A percentile compares a stretch with the other conserved stretches of the same genome.
Conservation (phyloP, 2,329 filamentous ascomycete species). For the Knufia fluminis region DNA sequence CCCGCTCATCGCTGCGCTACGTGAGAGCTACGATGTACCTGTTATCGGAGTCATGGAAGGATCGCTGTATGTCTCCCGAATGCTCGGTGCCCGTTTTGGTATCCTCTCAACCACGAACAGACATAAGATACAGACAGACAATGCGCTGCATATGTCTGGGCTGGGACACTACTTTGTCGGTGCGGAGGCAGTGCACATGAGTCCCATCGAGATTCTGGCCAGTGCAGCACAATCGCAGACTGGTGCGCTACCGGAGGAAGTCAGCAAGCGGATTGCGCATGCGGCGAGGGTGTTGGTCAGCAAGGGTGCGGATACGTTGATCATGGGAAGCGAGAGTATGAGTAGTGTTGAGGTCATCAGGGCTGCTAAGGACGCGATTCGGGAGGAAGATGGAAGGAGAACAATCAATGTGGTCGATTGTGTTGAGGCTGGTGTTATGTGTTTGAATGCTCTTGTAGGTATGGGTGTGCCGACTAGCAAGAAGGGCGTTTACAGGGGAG, state of each 20-base stretch:
- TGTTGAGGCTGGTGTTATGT: constrained; percentile 34
- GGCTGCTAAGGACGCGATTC: constrained; percentile 40
- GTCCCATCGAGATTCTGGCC: constrained; percentile 38
- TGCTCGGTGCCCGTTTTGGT: constrained; percentile 40
- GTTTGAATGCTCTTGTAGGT: constrained; percentile 23
- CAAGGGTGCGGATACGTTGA: constrained; percentile 35
- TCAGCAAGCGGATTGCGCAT: constrained; percentile 31
- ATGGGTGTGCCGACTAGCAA: constrained; percentile 27
- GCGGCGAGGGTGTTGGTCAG: constrained; percentile 33
- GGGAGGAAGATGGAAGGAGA: constrained; percentile 25
- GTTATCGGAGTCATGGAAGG: constrained; percentile 46
- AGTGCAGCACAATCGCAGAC: constrained; percentile 25
- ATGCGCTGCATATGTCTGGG: constrained; percentile 35
- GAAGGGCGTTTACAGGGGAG: constrained; percentile 25
- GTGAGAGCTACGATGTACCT: constrained; percentile 38
- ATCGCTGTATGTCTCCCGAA: constrained; percentile 40
- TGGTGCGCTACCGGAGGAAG: constrained; percentile 23
- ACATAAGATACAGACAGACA: constrained; percentile 33
- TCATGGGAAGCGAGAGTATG: constrained; percentile 44
- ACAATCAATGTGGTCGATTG: constrained; percentile 43
- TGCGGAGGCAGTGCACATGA: constrained; percentile 33
- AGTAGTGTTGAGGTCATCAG: constrained; percentile 32
- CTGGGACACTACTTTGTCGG: constrained; percentile 36
- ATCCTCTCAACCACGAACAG: constrained; percentile 35
- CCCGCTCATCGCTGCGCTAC: constrained; percentile 37